phyloP scores from a whole-genome alignment of 2,329 filamentous ascomycete genomes.

The Aureobasidium sp. region DNA sequence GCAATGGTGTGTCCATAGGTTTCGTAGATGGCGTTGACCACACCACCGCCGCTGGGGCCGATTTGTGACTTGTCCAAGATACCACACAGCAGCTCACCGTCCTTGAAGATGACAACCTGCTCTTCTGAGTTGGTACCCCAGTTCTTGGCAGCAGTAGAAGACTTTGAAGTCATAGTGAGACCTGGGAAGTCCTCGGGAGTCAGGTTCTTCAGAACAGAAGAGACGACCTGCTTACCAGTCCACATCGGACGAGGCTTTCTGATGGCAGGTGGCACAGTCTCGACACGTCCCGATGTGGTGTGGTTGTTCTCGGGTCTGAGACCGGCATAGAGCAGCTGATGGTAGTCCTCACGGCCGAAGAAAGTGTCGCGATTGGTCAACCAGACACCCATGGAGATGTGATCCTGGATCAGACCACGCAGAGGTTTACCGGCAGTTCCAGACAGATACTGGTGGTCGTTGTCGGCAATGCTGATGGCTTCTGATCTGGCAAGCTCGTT shows the following conservation, averaged over 20 bases:
- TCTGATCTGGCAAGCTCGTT: constrained; percentile 92
- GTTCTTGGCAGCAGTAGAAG: constrained; percentile 67
- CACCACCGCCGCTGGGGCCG: constrained; percentile 75
- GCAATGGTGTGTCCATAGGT: constrained; percentile 82
- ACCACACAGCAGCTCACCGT: constrained; percentile 81
- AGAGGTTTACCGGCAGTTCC: constrained; percentile 89
- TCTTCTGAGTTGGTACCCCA: constrained; percentile 75
- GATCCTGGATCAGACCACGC: constrained; percentile 94
- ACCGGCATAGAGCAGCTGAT: constrained; percentile 87
- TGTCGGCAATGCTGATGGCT: constrained; percentile 87
- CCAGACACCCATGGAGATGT: constrained; percentile 88
- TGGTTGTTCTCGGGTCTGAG: constrained; percentile 86
- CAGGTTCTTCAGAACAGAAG: constrained; percentile 88
- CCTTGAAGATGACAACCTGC: constrained; percentile 70
- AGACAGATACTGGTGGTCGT: constrained; percentile 93
- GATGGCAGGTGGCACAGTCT: constrained; percentile 73
- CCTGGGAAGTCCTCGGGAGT: constrained; percentile 68
- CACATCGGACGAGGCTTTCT: constrained; percentile 75
- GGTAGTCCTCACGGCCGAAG: constrained; percentile 80
- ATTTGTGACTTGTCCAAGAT: constrained; percentile 96
- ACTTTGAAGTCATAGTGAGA: constrained; percentile 71
- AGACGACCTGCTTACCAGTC: constrained; percentile 96
- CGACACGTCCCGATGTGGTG: constrained; percentile 72
- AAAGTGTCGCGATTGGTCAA: constrained; percentile 89
- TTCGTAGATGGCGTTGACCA: constrained; percentile 90